Percentiles rank a stretch among this genome's conserved stretches.
These are phyloP conservation scores for Colletotrichum sublineola DNA, from an alignment of 2,329 filamentous ascomycete species.

Conservation along the genomic window DNA sequence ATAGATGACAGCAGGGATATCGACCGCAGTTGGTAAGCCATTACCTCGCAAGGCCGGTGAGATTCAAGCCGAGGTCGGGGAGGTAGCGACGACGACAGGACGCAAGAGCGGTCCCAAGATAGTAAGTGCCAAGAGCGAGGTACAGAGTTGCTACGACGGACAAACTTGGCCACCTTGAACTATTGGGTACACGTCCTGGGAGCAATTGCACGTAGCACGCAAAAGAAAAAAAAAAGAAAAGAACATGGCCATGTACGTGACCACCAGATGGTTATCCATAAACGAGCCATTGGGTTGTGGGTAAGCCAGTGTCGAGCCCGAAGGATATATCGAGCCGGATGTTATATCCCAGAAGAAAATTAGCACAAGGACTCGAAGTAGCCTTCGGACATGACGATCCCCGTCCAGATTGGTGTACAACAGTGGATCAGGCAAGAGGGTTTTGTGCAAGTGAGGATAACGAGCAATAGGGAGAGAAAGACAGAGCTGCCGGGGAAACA, in stretches of 20 bases:
- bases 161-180: background rate
- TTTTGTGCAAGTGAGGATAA: background rate
- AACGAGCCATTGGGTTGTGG: background rate
- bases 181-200: constrained; percentile 27
- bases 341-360: background rate
- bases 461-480: background rate
- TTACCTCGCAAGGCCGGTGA: constrained; percentile 27
- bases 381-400: background rate
- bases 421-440: background rate
- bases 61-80: background rate
- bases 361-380: background rate
- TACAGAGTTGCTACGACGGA: background rate
- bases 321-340: background rate
- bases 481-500: background rate
- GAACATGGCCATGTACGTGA: no score
- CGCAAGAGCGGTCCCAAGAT: constrained; percentile 1
- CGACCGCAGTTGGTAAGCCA: constrained; percentile 17
- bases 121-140: constrained; percentile 6
- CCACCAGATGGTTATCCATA: background rate
- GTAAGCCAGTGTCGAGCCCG: background rate
- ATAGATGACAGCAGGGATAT: constrained; percentile 36
- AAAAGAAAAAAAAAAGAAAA: background rate
- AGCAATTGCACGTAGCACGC: background rate
- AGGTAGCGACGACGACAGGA: constrained; percentile 10
- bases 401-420: background rate